phyloP scores from a whole-genome alignment of 1,284 basidiomycete genomes.

The Boletus mariae region DNA sequence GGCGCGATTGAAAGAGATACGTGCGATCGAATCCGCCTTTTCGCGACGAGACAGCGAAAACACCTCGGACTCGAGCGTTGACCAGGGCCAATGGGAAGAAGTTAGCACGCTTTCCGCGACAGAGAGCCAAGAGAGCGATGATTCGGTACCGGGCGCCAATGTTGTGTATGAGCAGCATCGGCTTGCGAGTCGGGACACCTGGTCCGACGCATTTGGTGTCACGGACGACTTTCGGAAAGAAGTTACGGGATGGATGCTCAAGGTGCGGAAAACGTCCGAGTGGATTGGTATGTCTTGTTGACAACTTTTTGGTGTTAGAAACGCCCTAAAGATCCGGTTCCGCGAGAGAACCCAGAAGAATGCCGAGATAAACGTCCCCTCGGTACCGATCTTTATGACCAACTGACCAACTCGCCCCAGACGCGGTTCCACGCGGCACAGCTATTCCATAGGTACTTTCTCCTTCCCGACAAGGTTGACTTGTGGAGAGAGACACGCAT shows the following conservation, averaged over 20 bases:
- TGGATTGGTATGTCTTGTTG: not conserved
- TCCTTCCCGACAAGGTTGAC: slow-evolving; percentile 15
- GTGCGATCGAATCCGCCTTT: not conserved
- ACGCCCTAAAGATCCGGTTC: slow-evolving; percentile 14
- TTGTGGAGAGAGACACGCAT: slow-evolving; percentile 11
- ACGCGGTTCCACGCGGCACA: slow-evolving; percentile 60
- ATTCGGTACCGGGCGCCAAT: not conserved
- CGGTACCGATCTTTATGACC: slow-evolving; percentile 44
- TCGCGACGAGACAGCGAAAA: slow-evolving; percentile 10
- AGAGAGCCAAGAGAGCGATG: slow-evolving; percentile 8
- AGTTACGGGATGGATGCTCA: slow-evolving; percentile 42
- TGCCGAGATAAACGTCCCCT: not conserved
- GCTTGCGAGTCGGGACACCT: slow-evolving; percentile 2
- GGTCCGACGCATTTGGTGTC: slow-evolving; percentile 26
- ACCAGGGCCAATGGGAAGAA: slow-evolving; percentile 18
- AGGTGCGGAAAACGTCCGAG: slow-evolving; percentile 29
- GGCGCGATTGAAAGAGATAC: not conserved
- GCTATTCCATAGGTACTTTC: slow-evolving; percentile 52
- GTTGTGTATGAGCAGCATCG: not conserved
- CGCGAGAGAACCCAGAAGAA: slow-evolving; percentile 2
- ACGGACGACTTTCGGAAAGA: slow-evolving; percentile 31
- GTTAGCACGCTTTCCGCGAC: not conserved
- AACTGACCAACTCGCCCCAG: slow-evolving; percentile 48
- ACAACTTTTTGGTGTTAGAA: slow-evolving; percentile 14
- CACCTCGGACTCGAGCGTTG: slow-evolving; percentile 16